Evolutionary conservation across 176 grass and related monocot genomes (phyloP).

Genomic region (Avena atlantica): DNA sequence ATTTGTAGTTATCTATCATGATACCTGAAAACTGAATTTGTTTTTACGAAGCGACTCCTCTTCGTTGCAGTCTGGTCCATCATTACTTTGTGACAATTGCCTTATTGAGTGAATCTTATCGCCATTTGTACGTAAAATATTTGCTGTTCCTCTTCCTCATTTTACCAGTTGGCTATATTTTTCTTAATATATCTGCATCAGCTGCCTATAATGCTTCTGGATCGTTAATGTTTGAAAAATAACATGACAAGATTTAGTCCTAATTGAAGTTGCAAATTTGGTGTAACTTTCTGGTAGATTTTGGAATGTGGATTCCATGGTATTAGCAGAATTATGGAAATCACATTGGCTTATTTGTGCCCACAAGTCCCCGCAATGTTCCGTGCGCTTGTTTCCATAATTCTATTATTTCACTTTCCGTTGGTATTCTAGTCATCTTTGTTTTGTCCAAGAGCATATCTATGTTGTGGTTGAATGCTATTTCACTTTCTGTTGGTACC

Average conservation of each 20-base stretch:
- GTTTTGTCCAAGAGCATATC: background rate
- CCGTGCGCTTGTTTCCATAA: background rate
- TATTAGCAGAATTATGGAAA: background rate
- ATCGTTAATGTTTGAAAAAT: background rate
- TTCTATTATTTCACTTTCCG: background rate
- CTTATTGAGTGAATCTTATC: constrained; percentile 1
- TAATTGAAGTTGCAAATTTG: background rate
- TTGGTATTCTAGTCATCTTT: background rate
- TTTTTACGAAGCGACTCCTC: constrained; percentile 20
- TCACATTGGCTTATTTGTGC: background rate
- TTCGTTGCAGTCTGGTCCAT: constrained; percentile 32
- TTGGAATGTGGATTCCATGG: background rate
- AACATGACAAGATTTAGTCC: background rate
- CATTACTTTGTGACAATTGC: background rate
- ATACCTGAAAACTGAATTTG: constrained; percentile 40
- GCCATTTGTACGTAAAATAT: background rate
- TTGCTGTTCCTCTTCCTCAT: background rate
- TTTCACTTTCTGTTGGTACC: background rate
- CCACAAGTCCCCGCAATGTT: background rate
- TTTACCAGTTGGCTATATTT: background rate
- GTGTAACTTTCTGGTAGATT: background rate
- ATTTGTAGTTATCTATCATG: constrained; percentile 39
- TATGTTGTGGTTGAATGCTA: background rate
- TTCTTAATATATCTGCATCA: background rate
- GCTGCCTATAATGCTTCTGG: background rate